These are phyloP conservation scores for Sporothrix globosa DNA, from an alignment of 2,329 filamentous ascomycete genomes.

Conservation along the genomic window DNA sequence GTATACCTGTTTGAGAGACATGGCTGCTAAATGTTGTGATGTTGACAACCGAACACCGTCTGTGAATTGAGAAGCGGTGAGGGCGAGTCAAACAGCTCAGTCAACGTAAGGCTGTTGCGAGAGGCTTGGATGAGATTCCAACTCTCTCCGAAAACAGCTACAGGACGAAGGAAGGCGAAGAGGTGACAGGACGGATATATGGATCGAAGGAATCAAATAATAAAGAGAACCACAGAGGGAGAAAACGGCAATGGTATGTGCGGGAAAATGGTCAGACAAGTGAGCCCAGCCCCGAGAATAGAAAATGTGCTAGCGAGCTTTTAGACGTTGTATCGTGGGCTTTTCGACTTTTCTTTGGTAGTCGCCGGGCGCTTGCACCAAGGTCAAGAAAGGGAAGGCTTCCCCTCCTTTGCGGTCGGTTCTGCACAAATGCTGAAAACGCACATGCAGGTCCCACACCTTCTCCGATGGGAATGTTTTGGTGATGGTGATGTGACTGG, in stretches of 20 bases:
- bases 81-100: background rate
- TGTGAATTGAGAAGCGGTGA: slow-evolving; percentile 21
- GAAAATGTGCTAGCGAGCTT: slow-evolving; percentile 11
- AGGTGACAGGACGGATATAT: slow-evolving; percentile 19
- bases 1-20: slow-evolving; percentile 50
- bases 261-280: slow-evolving; percentile 2
- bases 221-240: background rate
- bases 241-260: background rate
- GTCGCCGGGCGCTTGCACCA: slow-evolving; percentile 32
- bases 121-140: background rate
- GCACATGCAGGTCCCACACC: slow-evolving; percentile 21
- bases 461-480: background rate
- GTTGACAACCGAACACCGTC: background rate
- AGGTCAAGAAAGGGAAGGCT: slow-evolving; percentile 27
- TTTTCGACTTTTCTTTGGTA: background rate
- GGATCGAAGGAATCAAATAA: background rate
- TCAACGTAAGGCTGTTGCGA: background rate
- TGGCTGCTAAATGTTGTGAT: slow-evolving; percentile 35
- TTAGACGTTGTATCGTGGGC: slow-evolving; percentile 23
- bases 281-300: slow-evolving; percentile 14
- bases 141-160: background rate
- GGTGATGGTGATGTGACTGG: slow-evolving; percentile 21
- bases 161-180: background rate
- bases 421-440: slow-evolving; percentile 8
- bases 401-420: slow-evolving; percentile 15